Base-by-base conservation (phyloP, 306 rosid species). In the Quercus wislizeni region DNA sequence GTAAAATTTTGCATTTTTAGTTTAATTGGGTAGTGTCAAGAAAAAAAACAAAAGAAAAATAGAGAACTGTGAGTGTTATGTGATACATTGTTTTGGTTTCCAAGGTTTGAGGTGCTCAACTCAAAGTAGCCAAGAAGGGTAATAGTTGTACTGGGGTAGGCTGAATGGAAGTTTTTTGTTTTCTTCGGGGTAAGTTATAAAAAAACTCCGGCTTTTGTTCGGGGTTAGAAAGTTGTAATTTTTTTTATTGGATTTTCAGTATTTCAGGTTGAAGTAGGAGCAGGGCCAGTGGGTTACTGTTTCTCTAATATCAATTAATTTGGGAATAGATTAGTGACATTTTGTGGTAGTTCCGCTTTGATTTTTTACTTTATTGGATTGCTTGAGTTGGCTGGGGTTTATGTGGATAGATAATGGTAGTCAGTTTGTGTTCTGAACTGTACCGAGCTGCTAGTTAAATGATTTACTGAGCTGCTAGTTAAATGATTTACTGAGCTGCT, bases 81-180 rank as follows among this genome's bases (percentile, higher is more conserved):
- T 71, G 6, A 70, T 74, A 15, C 28, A n/a, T 74, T 73, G 77
- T 73, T 31, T 76, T 23, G 27, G 54, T 55, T 76, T 67, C 69
- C 10, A 20, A 75, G 4, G 58, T 30, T 61, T 69, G 72, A 76
- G 73, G 19, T 27, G 12, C 31, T 58, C 23, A 67, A 68, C 38
- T 19, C 4, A 55, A 61, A 27, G 77, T 67, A 57, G 15, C 51
- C 41, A 17, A 4, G 38, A 10, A 12, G 54, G 14, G 17, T 49
- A 49, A 49, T 51, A 14, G 41, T 51, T 49, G n/a, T 71, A 35
- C 51, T 33, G 8, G 11, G 72, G 27, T 59, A 10, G 17, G 64
- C 23, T 17, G 71, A 31, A 11, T 33, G 71, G n/a, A 30, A 46
- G 23, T 31, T 13, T 33, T 67, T 35, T 33, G 72, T n/a, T 35